Conservation (phyloP, 176 grass and related monocot species). For the Poa pratensis region DNA sequence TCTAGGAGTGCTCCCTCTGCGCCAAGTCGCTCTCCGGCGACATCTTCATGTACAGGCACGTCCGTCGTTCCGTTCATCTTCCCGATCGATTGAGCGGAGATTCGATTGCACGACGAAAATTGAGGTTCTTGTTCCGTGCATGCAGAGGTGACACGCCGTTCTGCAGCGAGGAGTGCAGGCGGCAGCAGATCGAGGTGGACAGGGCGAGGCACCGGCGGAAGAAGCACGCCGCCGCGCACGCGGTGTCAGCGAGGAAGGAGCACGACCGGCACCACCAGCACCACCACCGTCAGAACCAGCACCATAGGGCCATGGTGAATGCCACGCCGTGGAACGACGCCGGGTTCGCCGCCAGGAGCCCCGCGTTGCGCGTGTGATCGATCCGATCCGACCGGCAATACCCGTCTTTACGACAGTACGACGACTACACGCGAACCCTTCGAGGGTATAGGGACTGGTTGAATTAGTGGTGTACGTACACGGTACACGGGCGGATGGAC, state of each 20-base stretch:
- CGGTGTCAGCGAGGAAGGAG: slow-evolving; percentile 42
- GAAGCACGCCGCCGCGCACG: slow-evolving; percentile 61
- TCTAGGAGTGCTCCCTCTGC: slow-evolving; percentile 68
- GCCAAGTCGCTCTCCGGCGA: slow-evolving; percentile 60
- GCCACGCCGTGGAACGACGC: slow-evolving; percentile 42
- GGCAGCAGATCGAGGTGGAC: slow-evolving; percentile 84
- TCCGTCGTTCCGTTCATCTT: background rate
- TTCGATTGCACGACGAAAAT: too few relatives aligned
- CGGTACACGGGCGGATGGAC: background rate
- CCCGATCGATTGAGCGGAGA: too few relatives aligned
- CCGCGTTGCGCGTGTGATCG: slow-evolving; percentile 53
- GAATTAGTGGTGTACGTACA: slow-evolving; percentile 17
- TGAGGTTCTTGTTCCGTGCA: too few relatives aligned
- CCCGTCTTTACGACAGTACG: too few relatives aligned
- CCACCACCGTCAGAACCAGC: slow-evolving; percentile 10
- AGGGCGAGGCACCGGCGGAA: slow-evolving; percentile 68
- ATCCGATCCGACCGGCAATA: background rate
- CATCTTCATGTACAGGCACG: slow-evolving; percentile 72
- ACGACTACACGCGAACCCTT: background rate
- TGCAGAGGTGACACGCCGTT: slow-evolving; percentile 82
- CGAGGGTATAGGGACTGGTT: slow-evolving; percentile 19
- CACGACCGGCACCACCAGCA: slow-evolving; percentile 12
- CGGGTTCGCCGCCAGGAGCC: slow-evolving; percentile 32
- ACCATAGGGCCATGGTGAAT: slow-evolving; percentile 32
- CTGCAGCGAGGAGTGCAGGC: slow-evolving; percentile 94